These are phyloP conservation scores for Globisporangium spinosum DNA, from an alignment of 352 stramenopile species.

Conservation along the genomic window DNA sequence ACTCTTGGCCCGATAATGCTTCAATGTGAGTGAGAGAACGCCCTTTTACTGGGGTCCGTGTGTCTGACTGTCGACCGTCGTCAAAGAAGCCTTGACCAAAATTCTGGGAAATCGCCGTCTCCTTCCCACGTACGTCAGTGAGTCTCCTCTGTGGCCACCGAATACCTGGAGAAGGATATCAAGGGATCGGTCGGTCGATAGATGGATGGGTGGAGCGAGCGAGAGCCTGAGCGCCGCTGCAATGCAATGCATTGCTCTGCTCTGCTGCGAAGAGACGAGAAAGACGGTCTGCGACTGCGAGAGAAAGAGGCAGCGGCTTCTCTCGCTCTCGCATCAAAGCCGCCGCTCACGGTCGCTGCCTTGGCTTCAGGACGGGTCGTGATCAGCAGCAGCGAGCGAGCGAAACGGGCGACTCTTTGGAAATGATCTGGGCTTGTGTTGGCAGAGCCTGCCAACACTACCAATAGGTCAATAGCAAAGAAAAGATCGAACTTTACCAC, in stretches of 20 bases:
- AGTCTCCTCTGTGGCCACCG: neutral
- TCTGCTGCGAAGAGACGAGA: neutral
- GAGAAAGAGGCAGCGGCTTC: neutral
- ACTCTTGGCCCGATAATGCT: too few relatives aligned
- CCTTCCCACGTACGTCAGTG: neutral
- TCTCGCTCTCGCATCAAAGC: neutral
- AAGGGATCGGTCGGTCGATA: neutral
- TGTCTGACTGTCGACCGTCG: too few relatives aligned
- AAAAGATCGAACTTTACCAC: neutral
- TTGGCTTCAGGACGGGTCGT: neutral
- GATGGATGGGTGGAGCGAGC: constrained; percentile 2
- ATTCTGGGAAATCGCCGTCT: neutral
- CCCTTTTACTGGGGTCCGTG: too few relatives aligned
- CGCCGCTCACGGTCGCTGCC: too few relatives aligned
- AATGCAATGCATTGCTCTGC: neutral
- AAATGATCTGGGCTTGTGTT: neutral
- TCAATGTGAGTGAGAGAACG: too few relatives aligned
- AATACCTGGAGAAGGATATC: neutral
- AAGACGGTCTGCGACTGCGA: neutral
- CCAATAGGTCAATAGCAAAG: neutral
- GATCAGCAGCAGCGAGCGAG: neutral
- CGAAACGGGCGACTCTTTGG: constrained; percentile 3
- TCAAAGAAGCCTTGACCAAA: too few relatives aligned
- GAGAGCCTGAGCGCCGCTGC: neutral
- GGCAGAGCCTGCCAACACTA: neutral